phyloP scores from a whole-genome alignment of 371 early-diverging fungal species.

The Mortierella sp. region DNA sequence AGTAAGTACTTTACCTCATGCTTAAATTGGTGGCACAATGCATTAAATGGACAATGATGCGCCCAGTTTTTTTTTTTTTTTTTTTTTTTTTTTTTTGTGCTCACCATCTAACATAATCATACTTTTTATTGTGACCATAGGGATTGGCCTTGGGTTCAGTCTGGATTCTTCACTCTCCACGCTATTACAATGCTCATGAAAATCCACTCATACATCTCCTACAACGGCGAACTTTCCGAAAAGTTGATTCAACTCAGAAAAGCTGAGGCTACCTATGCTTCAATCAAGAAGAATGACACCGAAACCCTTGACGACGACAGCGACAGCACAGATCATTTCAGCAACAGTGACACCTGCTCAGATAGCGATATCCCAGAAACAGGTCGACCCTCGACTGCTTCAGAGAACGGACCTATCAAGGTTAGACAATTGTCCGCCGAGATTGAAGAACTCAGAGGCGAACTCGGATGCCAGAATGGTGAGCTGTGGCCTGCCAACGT shows the following conservation, averaged over 20 bases:
- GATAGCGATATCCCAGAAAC: conserved; percentile 3
- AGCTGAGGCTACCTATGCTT: conserved; percentile 25
- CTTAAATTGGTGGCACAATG: too few species aligned
- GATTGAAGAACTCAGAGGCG: conserved; percentile 67
- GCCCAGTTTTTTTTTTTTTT: conserved; percentile 1
- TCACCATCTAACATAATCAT: background rate
- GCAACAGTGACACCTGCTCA: background rate
- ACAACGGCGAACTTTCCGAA: conserved; percentile 79
- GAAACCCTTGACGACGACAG: conserved; percentile 26
- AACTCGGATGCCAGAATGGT: conserved; percentile 63
- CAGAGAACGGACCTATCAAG: conserved; percentile 12
- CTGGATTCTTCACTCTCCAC: conserved; percentile 89
- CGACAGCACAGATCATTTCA: conserved; percentile 20
- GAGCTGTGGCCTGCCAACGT: conserved; percentile 80
- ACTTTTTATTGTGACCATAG: conserved; percentile 36
- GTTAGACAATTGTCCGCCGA: conserved; percentile 55
- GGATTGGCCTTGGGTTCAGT: conserved; percentile 94
- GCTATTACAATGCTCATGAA: conserved; percentile 95
- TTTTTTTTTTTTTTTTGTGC: conserved; percentile 8
- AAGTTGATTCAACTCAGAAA: conserved; percentile 55
- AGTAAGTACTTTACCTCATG: conserved; percentile 46
- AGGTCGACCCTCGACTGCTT: conserved; percentile 6
- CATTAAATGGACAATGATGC: background rate
- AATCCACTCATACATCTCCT: conserved; percentile 87
- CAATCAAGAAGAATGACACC: conserved; percentile 42